These are phyloP conservation scores for Flaveria sonorensis DNA, from an alignment of 129 eudicot genomes.

Conservation along the genomic window DNA sequence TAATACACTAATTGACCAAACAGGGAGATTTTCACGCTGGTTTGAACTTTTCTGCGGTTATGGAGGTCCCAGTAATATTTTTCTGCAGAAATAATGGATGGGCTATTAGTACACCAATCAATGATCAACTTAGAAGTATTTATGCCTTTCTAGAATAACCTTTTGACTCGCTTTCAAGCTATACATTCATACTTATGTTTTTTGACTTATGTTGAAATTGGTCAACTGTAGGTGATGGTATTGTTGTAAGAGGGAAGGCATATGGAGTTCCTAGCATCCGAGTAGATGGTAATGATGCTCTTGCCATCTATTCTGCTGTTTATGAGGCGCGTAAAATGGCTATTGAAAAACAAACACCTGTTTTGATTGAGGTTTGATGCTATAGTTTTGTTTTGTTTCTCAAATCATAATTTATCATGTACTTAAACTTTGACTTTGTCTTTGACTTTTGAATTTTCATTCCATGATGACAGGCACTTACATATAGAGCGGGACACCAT, in stretches of 20 bases:
- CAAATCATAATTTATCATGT: neutral
- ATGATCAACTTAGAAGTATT: conserved; percentile 78
- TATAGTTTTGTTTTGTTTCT: neutral
- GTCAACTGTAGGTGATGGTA: conserved; percentile 69
- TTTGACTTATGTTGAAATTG: conserved; percentile 23
- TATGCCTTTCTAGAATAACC: neutral
- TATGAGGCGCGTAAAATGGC: conserved; percentile 75
- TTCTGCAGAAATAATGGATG: conserved; percentile 88
- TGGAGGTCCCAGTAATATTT: conserved; percentile 82
- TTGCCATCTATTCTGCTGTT: conserved; percentile 75
- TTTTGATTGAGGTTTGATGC: conserved; percentile 76
- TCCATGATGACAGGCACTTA: conserved; percentile 59
- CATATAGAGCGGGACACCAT: conserved; percentile 95
- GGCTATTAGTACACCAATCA: conserved; percentile 90
- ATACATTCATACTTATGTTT: neutral
- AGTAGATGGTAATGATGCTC: conserved; percentile 91
- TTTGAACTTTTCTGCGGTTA: conserved; percentile 82
- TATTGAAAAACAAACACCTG: conserved; percentile 58
- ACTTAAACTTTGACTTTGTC: conserved; percentile 17
- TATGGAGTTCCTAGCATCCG: conserved; percentile 87
- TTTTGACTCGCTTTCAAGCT: neutral
- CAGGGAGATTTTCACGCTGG: conserved; percentile 96
- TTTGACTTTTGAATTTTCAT: neutral
- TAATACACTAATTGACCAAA: neutral
- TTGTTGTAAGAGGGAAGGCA: conserved; percentile 76